A percentile compares a stretch with the other conserved stretches of the same genome.
Evolutionary conservation across 2,329 filamentous ascomycete species (phyloP).

Genomic region (Pseudogymnoascus sp.): DNA sequence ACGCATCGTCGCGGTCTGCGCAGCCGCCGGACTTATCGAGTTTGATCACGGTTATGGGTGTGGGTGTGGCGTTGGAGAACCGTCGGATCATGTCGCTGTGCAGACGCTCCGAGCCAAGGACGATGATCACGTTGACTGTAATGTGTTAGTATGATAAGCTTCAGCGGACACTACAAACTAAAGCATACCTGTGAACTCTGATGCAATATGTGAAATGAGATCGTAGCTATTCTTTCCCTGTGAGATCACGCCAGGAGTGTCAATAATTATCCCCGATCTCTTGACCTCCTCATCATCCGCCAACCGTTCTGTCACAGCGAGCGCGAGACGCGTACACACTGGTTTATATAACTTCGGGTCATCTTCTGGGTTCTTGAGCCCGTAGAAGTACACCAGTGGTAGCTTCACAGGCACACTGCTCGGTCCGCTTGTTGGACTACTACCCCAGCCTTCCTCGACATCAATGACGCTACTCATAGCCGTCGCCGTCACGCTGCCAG

Average conservation of each 20-base stretch:
- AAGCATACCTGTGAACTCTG: slow-evolving; percentile 53
- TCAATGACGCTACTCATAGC: slow-evolving; percentile 83
- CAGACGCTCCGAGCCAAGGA: slow-evolving; percentile 70
- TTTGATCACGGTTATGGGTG: slow-evolving; percentile 65
- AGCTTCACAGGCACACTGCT: slow-evolving; percentile 84
- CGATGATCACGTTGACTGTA: slow-evolving; percentile 67
- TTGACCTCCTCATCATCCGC: slow-evolving; percentile 66
- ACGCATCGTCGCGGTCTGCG: slow-evolving; percentile 63
- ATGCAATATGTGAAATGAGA: slow-evolving; percentile 69
- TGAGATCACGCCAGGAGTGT: slow-evolving; percentile 65
- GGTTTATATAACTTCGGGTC: slow-evolving; percentile 65
- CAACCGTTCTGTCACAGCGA: slow-evolving; percentile 68
- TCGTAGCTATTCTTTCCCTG: slow-evolving; percentile 63
- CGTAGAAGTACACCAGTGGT: slow-evolving; percentile 85
- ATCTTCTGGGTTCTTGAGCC: slow-evolving; percentile 63
- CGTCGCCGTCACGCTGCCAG: slow-evolving; percentile 78
- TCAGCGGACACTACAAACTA: not conserved
- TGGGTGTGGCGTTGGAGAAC: slow-evolving; percentile 53
- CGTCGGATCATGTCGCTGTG: slow-evolving; percentile 65
- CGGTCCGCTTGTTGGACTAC: slow-evolving; percentile 82
- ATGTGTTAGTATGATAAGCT: slow-evolving; percentile 11
- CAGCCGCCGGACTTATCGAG: slow-evolving; percentile 82
- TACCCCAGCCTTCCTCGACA: slow-evolving; percentile 81
- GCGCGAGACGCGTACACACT: slow-evolving; percentile 66
- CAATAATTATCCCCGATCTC: slow-evolving; percentile 73